Evolutionary conservation across 2,329 filamentous ascomycete genomes (phyloP).

Genomic region (Thermomyces lanuginosus): DNA sequence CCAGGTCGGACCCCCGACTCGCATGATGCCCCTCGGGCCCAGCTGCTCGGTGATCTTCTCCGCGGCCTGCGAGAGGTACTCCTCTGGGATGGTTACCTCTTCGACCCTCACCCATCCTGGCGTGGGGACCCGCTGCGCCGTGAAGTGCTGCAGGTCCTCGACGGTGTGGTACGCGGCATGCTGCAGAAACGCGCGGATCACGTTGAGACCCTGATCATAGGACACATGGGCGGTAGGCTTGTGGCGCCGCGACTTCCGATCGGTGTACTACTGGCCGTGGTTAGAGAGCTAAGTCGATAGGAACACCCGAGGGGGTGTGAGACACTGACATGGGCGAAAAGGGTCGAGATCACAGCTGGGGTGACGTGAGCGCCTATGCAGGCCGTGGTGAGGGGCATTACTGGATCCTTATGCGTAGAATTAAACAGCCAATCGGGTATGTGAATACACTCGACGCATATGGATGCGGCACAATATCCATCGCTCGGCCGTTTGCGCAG

Average conservation of each 20-base stretch:
- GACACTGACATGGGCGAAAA: slow-evolving; percentile 61
- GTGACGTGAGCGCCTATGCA: slow-evolving; percentile 70
- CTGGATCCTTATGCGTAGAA: slow-evolving; percentile 4
- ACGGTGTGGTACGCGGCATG: slow-evolving; percentile 81
- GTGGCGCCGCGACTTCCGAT: slow-evolving; percentile 55
- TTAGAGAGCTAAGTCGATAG: slow-evolving; percentile 6
- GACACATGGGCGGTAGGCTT: slow-evolving; percentile 82
- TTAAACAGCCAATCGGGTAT: too few species aligned
- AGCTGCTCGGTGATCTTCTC: slow-evolving; percentile 53
- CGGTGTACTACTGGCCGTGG: slow-evolving; percentile 79
- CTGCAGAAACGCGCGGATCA: slow-evolving; percentile 71
- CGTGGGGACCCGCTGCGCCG: slow-evolving; percentile 75
- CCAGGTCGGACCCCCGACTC: slow-evolving; percentile 70
- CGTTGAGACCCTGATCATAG: slow-evolving; percentile 79
- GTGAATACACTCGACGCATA: too few species aligned
- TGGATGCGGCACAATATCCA: too few species aligned
- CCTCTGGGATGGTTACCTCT: slow-evolving; percentile 46
- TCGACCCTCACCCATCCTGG: slow-evolving; percentile 77
- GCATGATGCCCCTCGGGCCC: slow-evolving; percentile 55
- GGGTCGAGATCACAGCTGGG: slow-evolving; percentile 72
- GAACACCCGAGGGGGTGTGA: slow-evolving; percentile 1
- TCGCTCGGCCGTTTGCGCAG: too few species aligned
- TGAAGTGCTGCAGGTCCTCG: slow-evolving; percentile 86
- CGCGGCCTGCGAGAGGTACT: slow-evolving; percentile 51
- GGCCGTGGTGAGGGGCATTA: slow-evolving; percentile 58